These are phyloP conservation scores for Kazachstania martiniae DNA, from an alignment of 805 yeast genomes.

Conservation along the genomic window DNA sequence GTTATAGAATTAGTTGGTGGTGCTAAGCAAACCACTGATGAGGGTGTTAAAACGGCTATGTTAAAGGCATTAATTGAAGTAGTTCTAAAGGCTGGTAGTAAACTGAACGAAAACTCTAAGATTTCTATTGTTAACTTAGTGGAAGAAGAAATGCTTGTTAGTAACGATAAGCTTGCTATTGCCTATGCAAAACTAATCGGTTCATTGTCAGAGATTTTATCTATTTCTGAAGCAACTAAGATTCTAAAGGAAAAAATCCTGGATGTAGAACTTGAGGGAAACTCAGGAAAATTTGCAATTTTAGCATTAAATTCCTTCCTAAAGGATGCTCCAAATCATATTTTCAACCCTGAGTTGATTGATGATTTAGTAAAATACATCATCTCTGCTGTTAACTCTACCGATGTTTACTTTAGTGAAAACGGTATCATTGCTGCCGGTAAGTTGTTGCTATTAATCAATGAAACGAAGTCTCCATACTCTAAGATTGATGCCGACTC, in stretches of 20 bases:
- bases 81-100: slow-evolving; percentile 64
- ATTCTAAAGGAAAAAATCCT: slow-evolving; percentile 53
- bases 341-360: slow-evolving; percentile 42
- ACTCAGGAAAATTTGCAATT: slow-evolving; percentile 49
- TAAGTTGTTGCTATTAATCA: slow-evolving; percentile 52
- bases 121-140: slow-evolving; percentile 57
- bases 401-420: slow-evolving; percentile 49
- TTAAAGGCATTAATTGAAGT: slow-evolving; percentile 76
- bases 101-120: slow-evolving; percentile 67
- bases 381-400: slow-evolving; percentile 31
- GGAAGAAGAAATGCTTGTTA: slow-evolving; percentile 52
- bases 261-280: slow-evolving; percentile 31
- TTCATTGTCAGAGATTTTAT: slow-evolving; percentile 57
- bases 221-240: slow-evolving; percentile 49
- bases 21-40: slow-evolving; percentile 51
- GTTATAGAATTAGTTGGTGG: slow-evolving; percentile 75
- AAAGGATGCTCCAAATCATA: slow-evolving; percentile 60
- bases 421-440: slow-evolving; percentile 75
- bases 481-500: slow-evolving; percentile 18
- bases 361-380: slow-evolving; percentile 42
- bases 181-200: slow-evolving; percentile 76
- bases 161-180: slow-evolving; percentile 52
- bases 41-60: slow-evolving; percentile 77
- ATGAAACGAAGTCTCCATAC: slow-evolving; percentile 31
- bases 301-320: slow-evolving; percentile 71